Evolutionary conservation across 1,284 basidiomycete species (phyloP).

Genomic region (Trichosporon ovoides): DNA sequence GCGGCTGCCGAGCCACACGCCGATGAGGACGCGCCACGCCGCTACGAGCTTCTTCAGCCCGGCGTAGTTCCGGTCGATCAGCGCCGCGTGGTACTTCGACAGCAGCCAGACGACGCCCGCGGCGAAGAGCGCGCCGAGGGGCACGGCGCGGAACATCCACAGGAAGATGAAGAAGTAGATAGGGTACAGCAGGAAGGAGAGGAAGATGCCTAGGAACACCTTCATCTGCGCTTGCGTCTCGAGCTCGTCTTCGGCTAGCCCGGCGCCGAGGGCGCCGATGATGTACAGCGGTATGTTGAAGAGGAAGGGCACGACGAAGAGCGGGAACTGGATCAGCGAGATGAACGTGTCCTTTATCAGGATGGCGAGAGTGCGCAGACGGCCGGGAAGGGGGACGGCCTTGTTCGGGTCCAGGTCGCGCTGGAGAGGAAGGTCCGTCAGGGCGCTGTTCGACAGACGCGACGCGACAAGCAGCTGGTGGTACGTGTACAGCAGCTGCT

Average conservation of each 20-base stretch:
- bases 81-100: conserved; percentile 63
- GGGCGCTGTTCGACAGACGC: conserved; percentile 71
- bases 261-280: conserved; percentile 67
- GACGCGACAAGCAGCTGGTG: conserved; percentile 78
- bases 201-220: conserved; percentile 72
- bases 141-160: conserved; percentile 67
- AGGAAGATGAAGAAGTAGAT: conserved; percentile 72
- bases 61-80: conserved; percentile 61
- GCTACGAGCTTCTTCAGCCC: conserved; percentile 68
- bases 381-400: conserved; percentile 67
- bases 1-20: conserved; percentile 75
- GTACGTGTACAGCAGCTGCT: conserved; percentile 71
- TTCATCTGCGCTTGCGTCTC: conserved; percentile 92
- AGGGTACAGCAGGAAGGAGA: conserved; percentile 73
- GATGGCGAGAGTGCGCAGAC: conserved; percentile 69
- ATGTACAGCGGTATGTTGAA: conserved; percentile 77
- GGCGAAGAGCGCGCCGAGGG: conserved; percentile 52
- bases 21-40: conserved; percentile 83
- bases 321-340: conserved; percentile 67
- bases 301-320: conserved; percentile 77
- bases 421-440: conserved; percentile 64
- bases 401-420: conserved; percentile 69
- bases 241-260: conserved; percentile 68
- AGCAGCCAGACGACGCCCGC: conserved; percentile 62
- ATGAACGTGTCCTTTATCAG: conserved; percentile 71